phyloP scores from a whole-genome alignment of 2,329 filamentous ascomycete species.

The Dactylellina drechsleri region DNA sequence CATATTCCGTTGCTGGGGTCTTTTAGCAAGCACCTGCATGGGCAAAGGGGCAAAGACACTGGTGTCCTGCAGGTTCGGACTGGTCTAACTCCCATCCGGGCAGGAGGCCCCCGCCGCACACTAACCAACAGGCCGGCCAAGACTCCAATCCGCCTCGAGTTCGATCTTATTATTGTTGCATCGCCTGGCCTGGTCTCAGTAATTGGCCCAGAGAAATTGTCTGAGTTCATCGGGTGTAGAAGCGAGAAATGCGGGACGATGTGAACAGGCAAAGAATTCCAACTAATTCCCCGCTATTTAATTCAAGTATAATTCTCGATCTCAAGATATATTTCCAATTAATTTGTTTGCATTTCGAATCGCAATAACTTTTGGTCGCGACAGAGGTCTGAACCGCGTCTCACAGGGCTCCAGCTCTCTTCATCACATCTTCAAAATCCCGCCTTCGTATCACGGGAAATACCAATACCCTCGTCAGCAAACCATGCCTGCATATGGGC shows the following conservation, averaged over 20 bases:
- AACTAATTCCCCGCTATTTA: background rate
- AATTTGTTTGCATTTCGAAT: background rate
- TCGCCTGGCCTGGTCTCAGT: background rate
- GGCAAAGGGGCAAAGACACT: slow-evolving; percentile 40
- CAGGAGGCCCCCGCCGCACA: slow-evolving; percentile 39
- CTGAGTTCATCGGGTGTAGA: background rate
- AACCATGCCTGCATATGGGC: background rate
- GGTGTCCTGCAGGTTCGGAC: slow-evolving; percentile 27
- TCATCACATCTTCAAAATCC: slow-evolving; percentile 89
- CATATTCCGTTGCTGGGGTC: slow-evolving; percentile 11
- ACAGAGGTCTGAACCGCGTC: background rate
- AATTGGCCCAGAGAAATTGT: background rate
- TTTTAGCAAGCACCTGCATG: slow-evolving; percentile 21
- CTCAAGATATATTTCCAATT: slow-evolving; percentile 1
- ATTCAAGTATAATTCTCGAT: too few relatives aligned
- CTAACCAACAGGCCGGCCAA: slow-evolving; percentile 17
- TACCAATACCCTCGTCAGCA: background rate
- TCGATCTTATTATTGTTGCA: background rate
- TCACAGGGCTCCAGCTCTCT: slow-evolving; percentile 81
- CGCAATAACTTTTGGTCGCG: background rate
- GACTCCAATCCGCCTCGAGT: slow-evolving; percentile 1
- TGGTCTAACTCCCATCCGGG: slow-evolving; percentile 41
- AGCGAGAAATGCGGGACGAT: slow-evolving; percentile 5
- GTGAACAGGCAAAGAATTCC: slow-evolving; percentile 3
- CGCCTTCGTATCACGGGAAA: slow-evolving; percentile 65